These are phyloP conservation scores for Niveomyces coronatus DNA, from an alignment of 2,329 filamentous ascomycete genomes.

Conservation along the genomic window DNA sequence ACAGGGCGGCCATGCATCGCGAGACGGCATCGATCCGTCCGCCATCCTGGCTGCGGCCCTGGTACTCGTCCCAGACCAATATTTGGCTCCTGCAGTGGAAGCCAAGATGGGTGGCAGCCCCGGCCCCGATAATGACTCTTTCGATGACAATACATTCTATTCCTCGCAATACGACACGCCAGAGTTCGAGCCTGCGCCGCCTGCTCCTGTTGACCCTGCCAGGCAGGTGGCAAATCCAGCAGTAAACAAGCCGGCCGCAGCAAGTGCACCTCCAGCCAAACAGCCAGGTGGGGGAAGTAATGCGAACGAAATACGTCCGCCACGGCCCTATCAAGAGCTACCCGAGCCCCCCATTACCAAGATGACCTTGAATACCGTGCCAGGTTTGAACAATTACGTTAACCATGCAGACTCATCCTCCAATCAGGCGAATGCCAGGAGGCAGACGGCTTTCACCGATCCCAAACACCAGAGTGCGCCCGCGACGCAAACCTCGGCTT, in stretches of 20 bases:
- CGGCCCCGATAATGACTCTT: slow-evolving; percentile 63
- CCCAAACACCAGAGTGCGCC: too few species aligned
- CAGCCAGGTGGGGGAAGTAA: slow-evolving; percentile 1
- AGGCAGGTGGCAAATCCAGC: not conserved
- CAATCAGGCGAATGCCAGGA: slow-evolving; percentile 21
- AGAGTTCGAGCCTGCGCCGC: slow-evolving; percentile 37
- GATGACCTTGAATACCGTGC: slow-evolving; percentile 13
- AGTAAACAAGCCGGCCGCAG: slow-evolving; percentile 2
- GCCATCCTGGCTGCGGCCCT: slow-evolving; percentile 64
- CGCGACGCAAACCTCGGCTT: not conserved
- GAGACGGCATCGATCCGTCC: slow-evolving; percentile 59
- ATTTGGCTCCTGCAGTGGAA: slow-evolving; percentile 49
- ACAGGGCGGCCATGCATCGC: slow-evolving; percentile 39
- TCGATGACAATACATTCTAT: slow-evolving; percentile 92
- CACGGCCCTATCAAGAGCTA: slow-evolving; percentile 6
- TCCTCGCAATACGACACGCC: slow-evolving; percentile 85
- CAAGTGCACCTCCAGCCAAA: slow-evolving; percentile 3
- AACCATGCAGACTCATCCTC: slow-evolving; percentile 4
- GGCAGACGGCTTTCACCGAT: too few species aligned
- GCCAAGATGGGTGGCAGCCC: slow-evolving; percentile 40
- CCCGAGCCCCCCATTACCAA: not conserved
- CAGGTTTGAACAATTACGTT: slow-evolving; percentile 22
- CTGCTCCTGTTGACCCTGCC: slow-evolving; percentile 21
- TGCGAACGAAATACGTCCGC: slow-evolving; percentile 2
- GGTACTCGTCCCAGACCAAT: slow-evolving; percentile 59